Evolutionary conservation across 1,284 basidiomycete genomes (phyloP).

Genomic region (Apiotrichum gamsii): DNA sequence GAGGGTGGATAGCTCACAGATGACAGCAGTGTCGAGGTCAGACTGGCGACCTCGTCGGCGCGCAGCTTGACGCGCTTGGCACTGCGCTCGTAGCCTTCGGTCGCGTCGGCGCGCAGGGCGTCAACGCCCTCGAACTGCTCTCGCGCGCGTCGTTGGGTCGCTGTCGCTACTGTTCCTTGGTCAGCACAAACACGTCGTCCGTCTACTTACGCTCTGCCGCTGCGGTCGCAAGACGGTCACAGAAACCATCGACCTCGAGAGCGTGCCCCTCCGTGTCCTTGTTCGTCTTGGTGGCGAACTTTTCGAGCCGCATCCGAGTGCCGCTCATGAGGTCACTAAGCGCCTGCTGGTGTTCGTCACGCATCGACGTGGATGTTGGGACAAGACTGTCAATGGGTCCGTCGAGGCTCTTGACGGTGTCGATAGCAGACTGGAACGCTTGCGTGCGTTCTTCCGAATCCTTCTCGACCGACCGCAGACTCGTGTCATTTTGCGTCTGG

Average conservation of each 20-base stretch:
- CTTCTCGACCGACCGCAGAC: constrained; percentile 20
- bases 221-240: constrained; percentile 17
- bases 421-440: no score
- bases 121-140: constrained; percentile 3
- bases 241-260: constrained; percentile 22
- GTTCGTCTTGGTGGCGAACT: constrained; percentile 23
- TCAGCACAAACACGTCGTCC: no score
- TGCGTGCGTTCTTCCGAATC: no score
- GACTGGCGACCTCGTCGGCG: constrained; percentile 11
- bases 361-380: no score
- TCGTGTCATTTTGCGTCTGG: constrained; percentile 55
- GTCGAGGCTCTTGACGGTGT: no score
- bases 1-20: constrained; percentile 31
- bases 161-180: no score
- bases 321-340: constrained; percentile 23
- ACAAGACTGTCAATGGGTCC: no score
- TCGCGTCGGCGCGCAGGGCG: constrained; percentile 1
- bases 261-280: constrained; percentile 24
- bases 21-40: constrained; percentile 21
- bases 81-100: not conserved
- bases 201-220: constrained; percentile 28
- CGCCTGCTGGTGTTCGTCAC: no score
- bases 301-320: constrained; percentile 20
- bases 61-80: not conserved
- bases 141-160: not conserved